Evolutionary conservation across 1,284 basidiomycete species (phyloP).

Genomic region (Cryptococcus hybrid): DNA sequence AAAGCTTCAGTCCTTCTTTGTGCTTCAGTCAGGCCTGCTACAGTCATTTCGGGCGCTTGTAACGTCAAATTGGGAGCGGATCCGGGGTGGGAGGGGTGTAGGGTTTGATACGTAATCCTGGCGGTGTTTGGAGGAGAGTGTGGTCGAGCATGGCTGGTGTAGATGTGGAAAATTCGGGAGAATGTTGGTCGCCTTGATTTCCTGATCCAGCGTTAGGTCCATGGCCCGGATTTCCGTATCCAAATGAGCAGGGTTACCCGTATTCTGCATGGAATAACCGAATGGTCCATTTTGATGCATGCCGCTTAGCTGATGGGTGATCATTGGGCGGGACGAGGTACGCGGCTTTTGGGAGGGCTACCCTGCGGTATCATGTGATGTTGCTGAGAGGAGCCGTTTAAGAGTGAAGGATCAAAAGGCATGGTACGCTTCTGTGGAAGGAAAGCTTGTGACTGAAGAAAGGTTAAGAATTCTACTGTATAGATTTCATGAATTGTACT

Average conservation of each 20-base stretch:
- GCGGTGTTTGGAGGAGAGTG: background rate
- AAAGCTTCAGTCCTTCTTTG: conserved; percentile 40
- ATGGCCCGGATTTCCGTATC: too few relatives aligned
- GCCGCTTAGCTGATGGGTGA: background rate
- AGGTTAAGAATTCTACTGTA: background rate
- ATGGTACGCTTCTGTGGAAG: conserved; percentile 16
- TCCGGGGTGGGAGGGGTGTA: background rate
- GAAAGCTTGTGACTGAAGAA: conserved; percentile 10
- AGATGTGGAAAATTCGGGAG: too few relatives aligned
- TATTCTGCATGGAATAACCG: background rate
- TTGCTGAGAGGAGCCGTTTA: conserved; percentile 1
- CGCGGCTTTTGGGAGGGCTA: conserved; percentile 18
- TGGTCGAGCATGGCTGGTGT: too few relatives aligned
- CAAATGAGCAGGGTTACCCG: too few relatives aligned
- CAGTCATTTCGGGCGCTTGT: background rate
- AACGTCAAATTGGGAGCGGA: background rate
- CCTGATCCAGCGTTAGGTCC: too few relatives aligned
- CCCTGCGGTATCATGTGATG: conserved; percentile 9
- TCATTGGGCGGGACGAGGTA: background rate
- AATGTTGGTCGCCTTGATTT: too few relatives aligned
- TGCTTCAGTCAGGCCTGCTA: conserved; percentile 18
- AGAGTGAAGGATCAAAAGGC: conserved; percentile 15
- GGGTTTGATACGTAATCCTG: background rate
- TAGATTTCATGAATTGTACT: conserved; percentile 4
- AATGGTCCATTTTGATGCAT: background rate